A percentile compares a stretch with the other conserved stretches of the same genome.
phyloP scores from a whole-genome alignment of 306 rosid genomes.

The Malus sylvestris region DNA sequence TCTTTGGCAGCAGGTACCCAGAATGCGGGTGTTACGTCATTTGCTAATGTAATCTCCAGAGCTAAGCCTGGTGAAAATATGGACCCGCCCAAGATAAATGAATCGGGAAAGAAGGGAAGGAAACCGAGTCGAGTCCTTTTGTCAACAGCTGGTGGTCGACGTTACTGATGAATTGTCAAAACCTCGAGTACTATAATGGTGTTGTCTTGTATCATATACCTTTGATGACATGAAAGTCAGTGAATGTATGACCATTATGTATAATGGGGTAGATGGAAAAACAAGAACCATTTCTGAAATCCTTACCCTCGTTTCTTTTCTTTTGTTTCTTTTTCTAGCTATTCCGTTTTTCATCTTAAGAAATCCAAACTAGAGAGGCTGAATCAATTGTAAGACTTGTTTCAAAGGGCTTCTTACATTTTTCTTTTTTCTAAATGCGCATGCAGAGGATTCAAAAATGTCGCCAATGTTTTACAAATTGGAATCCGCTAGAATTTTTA shows the following conservation, averaged over 20 bases:
- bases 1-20: slow-evolving; percentile 34
- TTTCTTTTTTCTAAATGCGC: no score
- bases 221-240: background rate
- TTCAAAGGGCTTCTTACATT: no score
- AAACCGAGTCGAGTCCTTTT: slow-evolving; percentile 69
- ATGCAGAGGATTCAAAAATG: no score
- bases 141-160: slow-evolving; percentile 86
- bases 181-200: background rate
- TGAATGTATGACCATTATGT: background rate
- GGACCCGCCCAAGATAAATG: slow-evolving; percentile 52
- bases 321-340: background rate
- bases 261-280: background rate
- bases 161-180: slow-evolving; percentile 41
- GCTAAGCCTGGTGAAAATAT: slow-evolving; percentile 35
- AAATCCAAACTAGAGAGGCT: no score
- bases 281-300: background rate
- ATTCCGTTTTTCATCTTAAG: background rate
- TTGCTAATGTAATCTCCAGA: slow-evolving; percentile 64
- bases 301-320: background rate
- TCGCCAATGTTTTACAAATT: no score
- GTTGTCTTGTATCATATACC: background rate
- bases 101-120: slow-evolving; percentile 84
- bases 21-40: slow-evolving; percentile 49
- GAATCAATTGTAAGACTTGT: no score
- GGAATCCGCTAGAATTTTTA: no score